These are phyloP conservation scores for Nicotiana obtusifolia DNA, from an alignment of 257 asterid genomes.

Conservation along the genomic window DNA sequence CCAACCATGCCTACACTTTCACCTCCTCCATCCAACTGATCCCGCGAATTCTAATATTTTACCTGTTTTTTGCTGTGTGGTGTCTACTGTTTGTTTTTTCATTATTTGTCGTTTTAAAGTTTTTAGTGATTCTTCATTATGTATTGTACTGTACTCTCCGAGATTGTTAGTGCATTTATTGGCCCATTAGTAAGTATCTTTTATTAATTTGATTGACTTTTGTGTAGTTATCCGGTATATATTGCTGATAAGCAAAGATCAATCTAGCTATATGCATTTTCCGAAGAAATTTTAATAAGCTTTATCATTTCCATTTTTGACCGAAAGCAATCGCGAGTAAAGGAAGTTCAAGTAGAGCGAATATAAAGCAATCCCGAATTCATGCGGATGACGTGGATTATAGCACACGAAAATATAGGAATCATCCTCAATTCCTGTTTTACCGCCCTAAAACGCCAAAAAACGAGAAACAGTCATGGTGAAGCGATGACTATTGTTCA, in stretches of 20 bases:
- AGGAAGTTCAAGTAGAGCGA: too few relatives aligned
- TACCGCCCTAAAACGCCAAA: too few relatives aligned
- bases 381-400: too few relatives aligned
- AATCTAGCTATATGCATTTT: background rate
- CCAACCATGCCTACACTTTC: background rate
- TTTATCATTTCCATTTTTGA: background rate
- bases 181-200: too few relatives aligned
- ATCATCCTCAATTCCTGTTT: too few relatives aligned
- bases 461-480: too few relatives aligned
- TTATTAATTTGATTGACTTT: background rate
- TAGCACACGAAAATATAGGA: too few relatives aligned
- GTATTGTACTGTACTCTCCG: background rate
- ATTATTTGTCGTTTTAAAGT: background rate
- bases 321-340: background rate
- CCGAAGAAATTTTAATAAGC: background rate
- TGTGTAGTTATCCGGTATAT: background rate
- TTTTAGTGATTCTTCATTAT: background rate
- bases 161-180: background rate
- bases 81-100: background rate
- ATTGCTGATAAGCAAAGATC: background rate
- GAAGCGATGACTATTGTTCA: too few relatives aligned
- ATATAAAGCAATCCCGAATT: too few relatives aligned
- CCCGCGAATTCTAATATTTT: background rate
- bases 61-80: background rate
- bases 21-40: background rate